A percentile compares a stretch with the other conserved stretches of the same genome.
Conservation (phyloP, 192 early-diverging fungal genomes). For the Kickxella alabastrina region DNA sequence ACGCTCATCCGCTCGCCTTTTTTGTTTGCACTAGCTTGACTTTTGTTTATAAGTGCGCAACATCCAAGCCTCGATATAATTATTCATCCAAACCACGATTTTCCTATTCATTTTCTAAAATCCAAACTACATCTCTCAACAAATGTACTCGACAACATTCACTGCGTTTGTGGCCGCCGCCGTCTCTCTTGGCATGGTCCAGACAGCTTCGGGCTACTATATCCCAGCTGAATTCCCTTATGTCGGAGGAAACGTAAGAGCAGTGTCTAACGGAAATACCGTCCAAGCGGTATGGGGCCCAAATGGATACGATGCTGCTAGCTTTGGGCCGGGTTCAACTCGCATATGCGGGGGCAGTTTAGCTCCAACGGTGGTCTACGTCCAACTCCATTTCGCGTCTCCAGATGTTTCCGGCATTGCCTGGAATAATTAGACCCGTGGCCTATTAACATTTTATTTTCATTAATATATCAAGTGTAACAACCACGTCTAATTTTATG, state of each 20-base stretch:
- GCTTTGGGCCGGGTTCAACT: conserved; percentile 37
- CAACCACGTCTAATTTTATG: neutral
- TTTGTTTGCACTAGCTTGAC: too few relatives aligned
- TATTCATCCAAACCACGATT: too few relatives aligned
- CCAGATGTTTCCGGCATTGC: conserved; percentile 22
- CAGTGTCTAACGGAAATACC: conserved; percentile 23
- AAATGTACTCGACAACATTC: neutral
- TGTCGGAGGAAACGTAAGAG: conserved; percentile 18
- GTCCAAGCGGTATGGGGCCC: conserved; percentile 44
- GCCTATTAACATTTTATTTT: neutral
- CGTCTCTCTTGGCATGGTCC: neutral
- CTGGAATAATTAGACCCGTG: too few relatives aligned
- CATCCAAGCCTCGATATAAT: too few relatives aligned
- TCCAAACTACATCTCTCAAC: too few relatives aligned
- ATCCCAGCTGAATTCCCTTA: conserved; percentile 7
- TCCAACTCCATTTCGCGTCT: conserved; percentile 39
- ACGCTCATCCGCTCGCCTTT: too few relatives aligned
- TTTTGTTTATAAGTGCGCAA: too few relatives aligned
- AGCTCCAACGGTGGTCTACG: conserved; percentile 24
- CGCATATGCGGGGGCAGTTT: conserved; percentile 42
- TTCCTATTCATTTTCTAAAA: too few relatives aligned
- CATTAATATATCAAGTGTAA: neutral
- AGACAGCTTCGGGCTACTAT: conserved; percentile 6
- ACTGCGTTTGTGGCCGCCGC: neutral
- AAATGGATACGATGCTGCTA: conserved; percentile 31